A percentile compares a stretch with the other conserved stretches of the same genome.
These are phyloP conservation scores for Ceratocystis alfenasii DNA, from an alignment of 2,329 filamentous ascomycete species.

Conservation along the genomic window DNA sequence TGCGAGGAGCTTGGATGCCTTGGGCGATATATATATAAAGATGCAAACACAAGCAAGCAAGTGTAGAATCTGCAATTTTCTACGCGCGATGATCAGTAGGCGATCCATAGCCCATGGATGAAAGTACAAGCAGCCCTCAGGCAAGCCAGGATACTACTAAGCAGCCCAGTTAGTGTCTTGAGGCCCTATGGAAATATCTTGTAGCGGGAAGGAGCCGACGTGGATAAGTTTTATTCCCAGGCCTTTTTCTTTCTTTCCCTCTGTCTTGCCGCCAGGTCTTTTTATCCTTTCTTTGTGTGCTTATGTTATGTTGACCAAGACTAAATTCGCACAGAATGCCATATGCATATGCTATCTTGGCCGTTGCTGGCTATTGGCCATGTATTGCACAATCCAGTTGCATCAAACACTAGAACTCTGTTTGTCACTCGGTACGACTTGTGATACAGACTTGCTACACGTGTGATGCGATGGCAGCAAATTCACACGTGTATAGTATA, in stretches of 20 bases:
- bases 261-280: too few species aligned
- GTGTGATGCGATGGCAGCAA: not conserved
- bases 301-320: too few species aligned
- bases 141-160: not conserved
- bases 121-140: not conserved
- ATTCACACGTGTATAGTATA: not conserved
- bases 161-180: not conserved
- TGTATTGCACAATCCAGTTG: not conserved
- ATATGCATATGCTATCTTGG: too few species aligned
- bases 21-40: not conserved
- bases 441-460: conserved; percentile 3
- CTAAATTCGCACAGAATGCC: too few species aligned
- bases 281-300: too few species aligned
- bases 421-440: not conserved
- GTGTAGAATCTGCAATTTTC: not conserved
- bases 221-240: conserved; percentile 14
- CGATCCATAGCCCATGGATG: not conserved
- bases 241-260: too few species aligned
- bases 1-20: not conserved
- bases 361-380: too few species aligned
- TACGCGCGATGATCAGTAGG: not conserved
- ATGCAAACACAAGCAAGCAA: not conserved
- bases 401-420: not conserved
- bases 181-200: not conserved
- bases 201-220: not conserved